These are phyloP conservation scores for Xylaria intraflava DNA, from an alignment of 495 filamentous ascomycete species.

Conservation along the genomic window DNA sequence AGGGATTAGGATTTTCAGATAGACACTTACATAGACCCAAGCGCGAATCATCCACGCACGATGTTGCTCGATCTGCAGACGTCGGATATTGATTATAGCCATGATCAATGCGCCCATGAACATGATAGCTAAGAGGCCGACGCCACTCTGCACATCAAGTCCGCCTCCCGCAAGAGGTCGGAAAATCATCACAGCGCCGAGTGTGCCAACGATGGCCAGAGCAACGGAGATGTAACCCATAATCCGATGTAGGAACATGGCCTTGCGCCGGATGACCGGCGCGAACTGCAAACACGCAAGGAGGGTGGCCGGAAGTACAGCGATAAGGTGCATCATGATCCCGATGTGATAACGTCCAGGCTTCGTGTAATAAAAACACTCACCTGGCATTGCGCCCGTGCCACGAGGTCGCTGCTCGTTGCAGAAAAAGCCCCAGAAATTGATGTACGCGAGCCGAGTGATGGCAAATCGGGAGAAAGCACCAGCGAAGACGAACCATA, in stretches of 20 bases:
- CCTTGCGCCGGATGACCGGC: conserved; percentile 43
- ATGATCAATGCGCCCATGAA: conserved; percentile 27
- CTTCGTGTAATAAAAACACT: conserved; percentile 44
- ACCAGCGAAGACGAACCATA: conserved; percentile 31
- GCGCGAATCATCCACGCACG: conserved; percentile 51
- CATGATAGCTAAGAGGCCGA: conserved; percentile 32
- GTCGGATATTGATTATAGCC: conserved; percentile 45
- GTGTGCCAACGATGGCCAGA: conserved; percentile 33
- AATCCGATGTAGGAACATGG: conserved; percentile 43
- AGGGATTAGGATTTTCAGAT: neutral
- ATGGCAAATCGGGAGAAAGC: conserved; percentile 26
- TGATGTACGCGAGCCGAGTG: conserved; percentile 25
- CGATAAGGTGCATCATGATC: conserved; percentile 41
- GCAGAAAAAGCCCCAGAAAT: conserved; percentile 29
- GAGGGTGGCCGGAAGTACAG: conserved; percentile 40
- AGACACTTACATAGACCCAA: conserved; percentile 35
- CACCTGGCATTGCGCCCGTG: conserved; percentile 33
- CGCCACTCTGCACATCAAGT: conserved; percentile 31
- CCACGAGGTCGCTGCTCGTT: neutral
- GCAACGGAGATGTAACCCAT: conserved; percentile 44
- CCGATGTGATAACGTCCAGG: conserved; percentile 33
- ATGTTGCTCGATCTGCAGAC: conserved; percentile 50
- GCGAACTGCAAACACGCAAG: conserved; percentile 46
- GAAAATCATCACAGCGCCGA: conserved; percentile 39
- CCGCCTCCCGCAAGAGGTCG: conserved; percentile 40